Percentiles rank a stretch among this genome's conserved stretches.
Conservation (phyloP, 495 filamentous ascomycete species). For the Penicillium odoratum region DNA sequence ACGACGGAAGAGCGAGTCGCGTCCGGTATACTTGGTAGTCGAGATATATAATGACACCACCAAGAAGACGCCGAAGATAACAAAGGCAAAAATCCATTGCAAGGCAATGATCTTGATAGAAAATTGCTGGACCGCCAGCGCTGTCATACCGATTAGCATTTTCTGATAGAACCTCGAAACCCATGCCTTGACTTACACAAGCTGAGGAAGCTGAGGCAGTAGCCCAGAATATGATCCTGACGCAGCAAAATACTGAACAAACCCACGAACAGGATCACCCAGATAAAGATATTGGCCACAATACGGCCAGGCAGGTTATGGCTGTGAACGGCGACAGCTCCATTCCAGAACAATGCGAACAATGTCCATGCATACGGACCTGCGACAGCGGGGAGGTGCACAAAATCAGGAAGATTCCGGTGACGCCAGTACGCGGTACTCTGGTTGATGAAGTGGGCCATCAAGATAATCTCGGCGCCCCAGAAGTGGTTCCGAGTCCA, state of each 20-base stretch:
- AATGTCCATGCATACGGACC: constrained; percentile 83
- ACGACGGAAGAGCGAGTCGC: constrained; percentile 43
- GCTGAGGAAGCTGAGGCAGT: constrained; percentile 68
- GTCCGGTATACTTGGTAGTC: constrained; percentile 62
- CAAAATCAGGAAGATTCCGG: constrained; percentile 60
- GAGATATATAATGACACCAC: constrained; percentile 62
- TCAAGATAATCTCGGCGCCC: constrained; percentile 68
- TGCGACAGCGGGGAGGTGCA: constrained; percentile 72
- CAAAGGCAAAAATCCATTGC: constrained; percentile 91
- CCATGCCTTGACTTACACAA: constrained; percentile 50
- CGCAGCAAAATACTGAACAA: constrained; percentile 65
- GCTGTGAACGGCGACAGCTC: constrained; percentile 68
- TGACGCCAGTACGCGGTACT: constrained; percentile 77
- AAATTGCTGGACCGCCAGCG: constrained; percentile 76
- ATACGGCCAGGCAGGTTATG: constrained; percentile 65
- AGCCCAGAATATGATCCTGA: constrained; percentile 83
- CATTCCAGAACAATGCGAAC: constrained; percentile 83
- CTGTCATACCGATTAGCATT: constrained; percentile 27
- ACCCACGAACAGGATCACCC: constrained; percentile 75
- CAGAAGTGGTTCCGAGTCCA: constrained; percentile 76
- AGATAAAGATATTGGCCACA: constrained; percentile 82
- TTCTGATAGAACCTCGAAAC: neutral
- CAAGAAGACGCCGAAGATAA: constrained; percentile 75
- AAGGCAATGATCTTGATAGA: constrained; percentile 66
- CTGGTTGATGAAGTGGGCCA: constrained; percentile 81